A percentile compares a stretch with the other conserved stretches of the same genome.
Conservation (phyloP, 805 yeast species). For the Kuraishia borneana region DNA sequence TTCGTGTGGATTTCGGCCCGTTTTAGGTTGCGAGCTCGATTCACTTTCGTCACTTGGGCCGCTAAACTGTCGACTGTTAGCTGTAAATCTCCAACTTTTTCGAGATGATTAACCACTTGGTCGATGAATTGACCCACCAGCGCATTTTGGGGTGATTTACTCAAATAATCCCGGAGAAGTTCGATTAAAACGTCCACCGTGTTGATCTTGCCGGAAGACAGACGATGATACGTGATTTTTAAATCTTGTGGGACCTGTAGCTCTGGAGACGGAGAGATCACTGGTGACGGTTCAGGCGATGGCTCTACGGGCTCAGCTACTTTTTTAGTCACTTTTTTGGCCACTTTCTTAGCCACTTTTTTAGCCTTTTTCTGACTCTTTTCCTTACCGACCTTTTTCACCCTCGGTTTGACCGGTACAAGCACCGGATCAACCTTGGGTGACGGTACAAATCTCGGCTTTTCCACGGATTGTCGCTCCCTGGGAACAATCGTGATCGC, state of each 20-base stretch:
- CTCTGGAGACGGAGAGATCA: too few species aligned
- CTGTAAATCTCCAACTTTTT: conserved; percentile 21
- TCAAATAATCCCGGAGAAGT: conserved; percentile 16
- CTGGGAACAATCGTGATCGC: not conserved
- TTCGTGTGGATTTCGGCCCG: conserved; percentile 17
- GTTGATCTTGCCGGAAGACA: conserved; percentile 10
- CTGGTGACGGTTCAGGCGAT: too few species aligned
- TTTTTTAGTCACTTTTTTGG: too few species aligned
- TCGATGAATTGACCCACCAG: conserved; percentile 10
- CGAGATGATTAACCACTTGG: conserved; percentile 16
- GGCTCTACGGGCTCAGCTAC: too few species aligned
- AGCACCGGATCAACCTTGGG: too few species aligned
- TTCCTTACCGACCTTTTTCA: not conserved
- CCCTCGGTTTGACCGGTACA: too few species aligned
- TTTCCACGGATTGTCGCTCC: too few species aligned
- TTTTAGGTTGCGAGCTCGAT: conserved; percentile 16
- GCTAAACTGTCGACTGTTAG: conserved; percentile 21
- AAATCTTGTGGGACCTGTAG: not conserved
- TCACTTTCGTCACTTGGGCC: conserved; percentile 16
- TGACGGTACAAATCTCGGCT: too few species aligned
- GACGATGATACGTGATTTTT: conserved; percentile 3
- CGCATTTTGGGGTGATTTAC: conserved; percentile 8
- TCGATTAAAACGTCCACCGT: conserved; percentile 22
- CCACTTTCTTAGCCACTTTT: not conserved
- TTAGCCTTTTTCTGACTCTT: not conserved